Base-by-base conservation (phyloP, 352 stramenopile genomes). In the Halophytophthora polymorphica region DNA sequence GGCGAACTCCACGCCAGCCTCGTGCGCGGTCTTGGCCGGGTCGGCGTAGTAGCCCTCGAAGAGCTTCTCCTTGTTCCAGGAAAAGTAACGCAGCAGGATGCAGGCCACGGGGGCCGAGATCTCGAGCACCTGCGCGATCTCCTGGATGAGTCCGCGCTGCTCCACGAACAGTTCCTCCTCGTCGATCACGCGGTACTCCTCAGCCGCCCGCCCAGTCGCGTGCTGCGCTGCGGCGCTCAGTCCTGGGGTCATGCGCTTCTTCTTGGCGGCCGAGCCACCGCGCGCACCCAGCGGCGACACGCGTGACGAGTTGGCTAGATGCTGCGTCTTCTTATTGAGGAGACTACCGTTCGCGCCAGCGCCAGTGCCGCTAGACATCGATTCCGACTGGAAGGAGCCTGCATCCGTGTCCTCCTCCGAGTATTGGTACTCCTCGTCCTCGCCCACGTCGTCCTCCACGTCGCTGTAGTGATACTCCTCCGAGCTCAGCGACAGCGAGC, bases 21-120 rank as follows among this genome's bases (percentile, higher is more conserved):
- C 71, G 23, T 77, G 63, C 19, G 58, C 58, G 4, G 80, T 79
- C 45, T 77, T 81, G 18, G 45, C 59, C 0, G 83, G 77, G 44
- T 96, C 84, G 2, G 69, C 48, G 47, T 90, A 95, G 61, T 93
- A 96, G 2, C 64, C 71, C 55, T 96, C 86, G 57, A 95, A 88
- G 2, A 96, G 58, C 48, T 93, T 90, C 60, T 96, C 86, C 65
- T 96, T 94, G 69, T 95, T 88, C 88, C 88, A 96, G 18, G 70
- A 66, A 60, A 86, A 92, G 56, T 94, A 74, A 17, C 86, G 82
- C 65, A 96, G 62, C 37, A 96, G 61, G 41, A 96, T 71, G 0
- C 77, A 77, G 8, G 80, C 78, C 13, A 86, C 64, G 12, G 80
- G 64, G 12, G 46, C 40, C 38, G 78, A 71, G 21, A 86, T 77